Base-by-base conservation (phyloP, 228 moss, liverwort and hornwort species). In the Sphagnum magellanicum region DNA sequence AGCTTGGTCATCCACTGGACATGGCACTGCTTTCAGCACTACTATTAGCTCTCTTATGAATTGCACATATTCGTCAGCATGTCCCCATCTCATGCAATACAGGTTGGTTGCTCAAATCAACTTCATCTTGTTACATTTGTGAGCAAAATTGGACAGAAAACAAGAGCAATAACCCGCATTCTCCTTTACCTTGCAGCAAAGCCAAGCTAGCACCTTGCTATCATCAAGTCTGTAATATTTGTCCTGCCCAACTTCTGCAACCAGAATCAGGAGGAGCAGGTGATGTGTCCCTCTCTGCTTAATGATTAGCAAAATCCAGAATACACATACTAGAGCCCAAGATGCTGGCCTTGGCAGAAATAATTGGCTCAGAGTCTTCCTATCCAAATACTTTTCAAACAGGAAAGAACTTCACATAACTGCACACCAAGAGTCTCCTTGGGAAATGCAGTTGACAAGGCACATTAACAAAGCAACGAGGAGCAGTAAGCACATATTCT, bases 201-300 rank as follows among this genome's bases (percentile, higher is more conserved):
- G 74, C 91, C 91, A 91, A 46, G 87, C 87, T 73, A 75, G 8
- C 52, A 84, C 78, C 75, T 81, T 91, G 3, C 66, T 69, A 76
- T 91, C 91, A 64, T 91, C 87, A 53, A 91, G 89, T 65, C 91
- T 84, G 67, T 79, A 91, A 55, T 82, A 91, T 67, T 80, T 83
- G 58, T 63, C 73, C 64, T 68, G 65, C 72, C 81, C 91, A 49
- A 75, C 77, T 60, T 87, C 91, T 91, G 89, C 78, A 77, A 48
- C 8, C 55, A 11, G 51, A 58, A 16, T 46, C 32, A 60, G 13
- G 65, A 32, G 6, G n/a, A 66, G 65, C 16, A 66, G 65, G 17
- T 58, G 58, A 58, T 9, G 14, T 14, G 14, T 58, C 58, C 14
- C 10, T 58, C 14, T 14, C 14, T 58, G 58, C 58, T 9, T 9